Conservation (phyloP, 352 stramenopile genomes). For the Phytophthora capsici region DNA sequence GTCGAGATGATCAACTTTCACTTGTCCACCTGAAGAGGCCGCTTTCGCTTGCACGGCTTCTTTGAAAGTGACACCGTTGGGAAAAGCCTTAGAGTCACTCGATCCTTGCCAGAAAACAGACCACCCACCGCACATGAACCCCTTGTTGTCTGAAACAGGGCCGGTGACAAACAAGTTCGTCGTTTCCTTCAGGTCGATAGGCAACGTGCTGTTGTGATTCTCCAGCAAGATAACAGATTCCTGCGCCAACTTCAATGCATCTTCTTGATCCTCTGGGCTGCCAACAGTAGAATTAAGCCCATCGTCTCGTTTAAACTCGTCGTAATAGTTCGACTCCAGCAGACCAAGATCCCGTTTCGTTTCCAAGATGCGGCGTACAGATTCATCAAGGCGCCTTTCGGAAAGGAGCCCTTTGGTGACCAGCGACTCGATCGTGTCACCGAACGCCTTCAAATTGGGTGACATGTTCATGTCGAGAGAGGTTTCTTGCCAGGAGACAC, state of each 20-base stretch:
- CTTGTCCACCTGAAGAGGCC: neutral
- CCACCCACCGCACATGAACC: conserved; percentile 75
- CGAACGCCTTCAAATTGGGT: conserved; percentile 56
- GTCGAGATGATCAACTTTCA: conserved; percentile 43
- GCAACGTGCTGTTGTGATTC: conserved; percentile 61
- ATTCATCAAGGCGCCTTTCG: conserved; percentile 65
- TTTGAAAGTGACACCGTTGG: conserved; percentile 66
- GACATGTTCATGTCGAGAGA: conserved; percentile 95
- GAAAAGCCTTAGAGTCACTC: conserved; percentile 63
- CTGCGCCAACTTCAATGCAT: conserved; percentile 65
- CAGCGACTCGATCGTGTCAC: conserved; percentile 58
- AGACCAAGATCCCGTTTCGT: conserved; percentile 63
- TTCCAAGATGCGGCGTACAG: conserved; percentile 66
- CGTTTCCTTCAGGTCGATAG: conserved; percentile 29
- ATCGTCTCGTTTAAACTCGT: conserved; percentile 13
- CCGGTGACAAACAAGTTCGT: conserved; percentile 68
- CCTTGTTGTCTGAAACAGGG: conserved; percentile 69
- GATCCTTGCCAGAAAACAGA: conserved; percentile 76
- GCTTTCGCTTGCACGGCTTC: conserved; percentile 42
- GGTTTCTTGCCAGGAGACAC: conserved; percentile 77
- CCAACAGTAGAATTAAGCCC: conserved; percentile 40
- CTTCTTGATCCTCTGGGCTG: conserved; percentile 53
- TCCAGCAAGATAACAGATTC: conserved; percentile 86
- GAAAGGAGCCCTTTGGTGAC: conserved; percentile 48
- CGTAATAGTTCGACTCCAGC: conserved; percentile 24